Percentiles rank a stretch among this genome's conserved stretches.
These are phyloP conservation scores for Penicillium bovifimosum DNA, from an alignment of 495 filamentous ascomycete genomes.

Conservation along the genomic window DNA sequence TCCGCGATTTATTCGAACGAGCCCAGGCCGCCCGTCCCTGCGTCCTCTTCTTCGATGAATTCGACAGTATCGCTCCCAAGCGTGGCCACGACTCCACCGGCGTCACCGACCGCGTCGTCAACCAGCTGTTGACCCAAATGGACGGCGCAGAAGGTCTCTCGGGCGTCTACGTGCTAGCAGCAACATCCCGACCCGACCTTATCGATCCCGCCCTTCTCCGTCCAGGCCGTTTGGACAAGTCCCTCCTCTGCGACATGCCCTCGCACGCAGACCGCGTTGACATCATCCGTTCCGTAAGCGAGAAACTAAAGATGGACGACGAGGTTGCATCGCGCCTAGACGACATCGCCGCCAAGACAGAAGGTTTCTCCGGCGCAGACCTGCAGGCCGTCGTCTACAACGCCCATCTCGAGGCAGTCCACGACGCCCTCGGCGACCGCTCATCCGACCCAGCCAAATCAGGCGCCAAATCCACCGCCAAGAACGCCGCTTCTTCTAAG, in stretches of 20 bases:
- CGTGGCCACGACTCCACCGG: constrained; percentile 94
- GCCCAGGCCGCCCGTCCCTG: constrained; percentile 86
- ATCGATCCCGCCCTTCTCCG: constrained; percentile 90
- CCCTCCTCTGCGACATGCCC: constrained; percentile 82
- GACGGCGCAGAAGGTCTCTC: constrained; percentile 93
- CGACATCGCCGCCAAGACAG: constrained; percentile 71
- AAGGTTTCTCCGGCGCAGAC: constrained; percentile 93
- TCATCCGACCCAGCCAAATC: constrained; percentile 35
- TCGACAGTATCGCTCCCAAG: constrained; percentile 95
- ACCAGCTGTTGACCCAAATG: constrained; percentile 97
- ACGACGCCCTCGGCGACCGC: constrained; percentile 74
- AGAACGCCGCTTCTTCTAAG: constrained; percentile 32
- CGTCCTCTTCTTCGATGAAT: constrained; percentile 96
- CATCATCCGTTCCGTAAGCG: constrained; percentile 74
- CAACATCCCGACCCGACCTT: constrained; percentile 83
- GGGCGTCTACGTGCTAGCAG: constrained; percentile 93
- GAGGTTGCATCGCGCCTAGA: constrained; percentile 47
- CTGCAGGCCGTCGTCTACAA: constrained; percentile 93
- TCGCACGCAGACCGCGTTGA: constrained; percentile 71
- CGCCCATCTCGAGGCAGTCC: constrained; percentile 93
- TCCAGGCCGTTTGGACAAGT: constrained; percentile 88
- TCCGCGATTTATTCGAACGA: constrained; percentile 89
- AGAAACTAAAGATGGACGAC: constrained; percentile 65
- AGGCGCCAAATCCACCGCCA: constrained; percentile 29
- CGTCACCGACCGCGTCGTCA: constrained; percentile 97